A percentile compares a stretch with the other conserved stretches of the same genome.
Conservation (phyloP, 73 alveolate genomes). For the Paramecium caudatum region DNA sequence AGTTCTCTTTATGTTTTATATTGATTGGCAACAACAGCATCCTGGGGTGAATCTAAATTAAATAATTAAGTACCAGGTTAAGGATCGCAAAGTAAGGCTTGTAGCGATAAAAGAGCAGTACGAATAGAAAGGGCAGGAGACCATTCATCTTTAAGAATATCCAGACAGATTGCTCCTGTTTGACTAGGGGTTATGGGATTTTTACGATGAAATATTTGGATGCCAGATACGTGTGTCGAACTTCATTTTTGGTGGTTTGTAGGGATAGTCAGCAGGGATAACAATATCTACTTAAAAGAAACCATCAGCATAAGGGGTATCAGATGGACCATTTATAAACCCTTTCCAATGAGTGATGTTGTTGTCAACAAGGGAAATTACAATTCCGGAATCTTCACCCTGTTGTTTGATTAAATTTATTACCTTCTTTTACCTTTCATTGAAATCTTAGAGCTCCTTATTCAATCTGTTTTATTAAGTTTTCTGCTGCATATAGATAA, state of each 20-base stretch:
- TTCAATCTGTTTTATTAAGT: constrained; percentile 48
- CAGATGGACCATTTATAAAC: constrained; percentile 86
- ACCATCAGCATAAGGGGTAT: constrained; percentile 94
- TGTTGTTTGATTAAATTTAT: not conserved
- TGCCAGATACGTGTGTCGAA: constrained; percentile 86
- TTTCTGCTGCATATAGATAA: not conserved
- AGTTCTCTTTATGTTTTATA: constrained; percentile 86
- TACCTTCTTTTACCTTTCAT: constrained; percentile 60
- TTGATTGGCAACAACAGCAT: constrained; percentile 97
- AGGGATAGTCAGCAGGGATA: constrained; percentile 96
- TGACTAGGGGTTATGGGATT: constrained; percentile 73
- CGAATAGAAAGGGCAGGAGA: constrained; percentile 97
- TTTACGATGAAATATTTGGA: constrained; percentile 93
- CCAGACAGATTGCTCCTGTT: constrained; percentile 97
- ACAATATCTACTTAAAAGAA: constrained; percentile 88
- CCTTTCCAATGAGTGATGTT: constrained; percentile 89
- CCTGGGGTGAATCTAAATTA: constrained; percentile 93
- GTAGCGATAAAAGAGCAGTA: constrained; percentile 93
- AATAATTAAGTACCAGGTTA: constrained; percentile 83
- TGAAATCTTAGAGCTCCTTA: constrained; percentile 59
- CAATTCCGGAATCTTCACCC: constrained; percentile 77
- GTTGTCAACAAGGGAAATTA: constrained; percentile 77
- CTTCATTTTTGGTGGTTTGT: constrained; percentile 98
- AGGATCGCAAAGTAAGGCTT: constrained; percentile 94
- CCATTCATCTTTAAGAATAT: constrained; percentile 95